Evolutionary conservation across 1,284 basidiomycete genomes (phyloP), one percentile per base, ranked within the genome.

Genomic region (Moniliophthora roreri): DNA sequence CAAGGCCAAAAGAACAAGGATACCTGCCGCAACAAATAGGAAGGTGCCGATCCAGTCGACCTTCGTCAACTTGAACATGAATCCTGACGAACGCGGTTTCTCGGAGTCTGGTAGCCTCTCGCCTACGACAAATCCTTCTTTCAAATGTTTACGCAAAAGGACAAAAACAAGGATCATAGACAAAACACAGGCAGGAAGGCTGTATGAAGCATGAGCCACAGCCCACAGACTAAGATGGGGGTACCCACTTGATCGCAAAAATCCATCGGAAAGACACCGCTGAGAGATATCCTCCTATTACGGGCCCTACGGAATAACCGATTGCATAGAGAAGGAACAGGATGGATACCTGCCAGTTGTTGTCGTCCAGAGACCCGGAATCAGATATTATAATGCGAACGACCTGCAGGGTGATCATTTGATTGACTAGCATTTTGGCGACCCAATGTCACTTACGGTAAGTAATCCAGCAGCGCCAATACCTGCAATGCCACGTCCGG

Each of bases 181-280:
- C 1, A 71, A 51, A 2, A 56, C 66, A 4, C 62, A 72, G 66
- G 59, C 50, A 24, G 61, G 61, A 35, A 65, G 52, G 48, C 61
- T 67, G 18, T 46, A 38, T 23, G 23, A 23, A 55, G 18, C 9
- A 9, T 7, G 4, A 48, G 42, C 1, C 24, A 15, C 16, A 20
- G 8, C 11, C 18, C 23, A 18, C 18, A 21, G 37, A 8, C 10
- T 15, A 11, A 38, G 23, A 0, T 21, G 6, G 9, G 18, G 32
- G 26, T 1, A 55, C 74, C 56, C 48, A 77, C 77, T 81, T 81
- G 67, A 81, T 81, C 2, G 73, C 79, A 53, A 80, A 81, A 13
- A 81, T 72, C 78, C 78, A 81, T 26, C 79, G 71, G 62, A 77
- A 81, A 44, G 65, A 73, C 6, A 72, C 62, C 1, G 59, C 58